A percentile compares a stretch with the other conserved stretches of the same genome.
Evolutionary conservation across 2,329 filamentous ascomycete species (phyloP).

Genomic region (Domatiomyces globalis): DNA sequence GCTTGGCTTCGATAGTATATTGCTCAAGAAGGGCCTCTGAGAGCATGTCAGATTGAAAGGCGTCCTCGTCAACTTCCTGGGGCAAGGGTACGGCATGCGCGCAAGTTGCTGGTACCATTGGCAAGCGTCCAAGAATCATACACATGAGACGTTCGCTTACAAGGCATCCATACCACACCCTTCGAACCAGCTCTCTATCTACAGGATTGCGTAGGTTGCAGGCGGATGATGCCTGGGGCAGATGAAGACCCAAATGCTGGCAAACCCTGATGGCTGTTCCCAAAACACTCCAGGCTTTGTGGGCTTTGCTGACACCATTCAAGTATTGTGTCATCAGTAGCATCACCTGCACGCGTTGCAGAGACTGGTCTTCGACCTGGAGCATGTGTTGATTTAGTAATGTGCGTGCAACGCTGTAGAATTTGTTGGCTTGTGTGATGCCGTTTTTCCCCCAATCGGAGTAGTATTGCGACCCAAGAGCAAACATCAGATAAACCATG

Average conservation of each 20-base stretch:
- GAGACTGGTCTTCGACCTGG: slow-evolving; percentile 25
- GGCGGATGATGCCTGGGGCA: slow-evolving; percentile 23
- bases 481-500: slow-evolving; percentile 35
- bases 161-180: slow-evolving; percentile 25
- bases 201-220: slow-evolving; percentile 16
- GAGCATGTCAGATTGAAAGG: slow-evolving; percentile 3
- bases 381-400: slow-evolving; percentile 27
- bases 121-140: slow-evolving; percentile 27
- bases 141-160: slow-evolving; percentile 25
- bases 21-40: neutral
- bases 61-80: slow-evolving; percentile 22
- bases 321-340: slow-evolving; percentile 37
- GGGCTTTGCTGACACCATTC: slow-evolving; percentile 34
- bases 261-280: slow-evolving; percentile 35
- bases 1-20: neutral
- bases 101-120: slow-evolving; percentile 23
- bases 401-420: slow-evolving; percentile 31
- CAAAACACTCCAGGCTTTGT: slow-evolving; percentile 38
- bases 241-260: slow-evolving; percentile 33
- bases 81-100: slow-evolving; percentile 21
- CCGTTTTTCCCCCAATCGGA: slow-evolving; percentile 22
- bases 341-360: slow-evolving; percentile 34
- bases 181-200: slow-evolving; percentile 17
- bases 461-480: slow-evolving; percentile 31
- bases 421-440: slow-evolving; percentile 26